phyloP scores from a whole-genome alignment of 2,329 filamentous ascomycete genomes.

The Samsoniella hepiali region DNA sequence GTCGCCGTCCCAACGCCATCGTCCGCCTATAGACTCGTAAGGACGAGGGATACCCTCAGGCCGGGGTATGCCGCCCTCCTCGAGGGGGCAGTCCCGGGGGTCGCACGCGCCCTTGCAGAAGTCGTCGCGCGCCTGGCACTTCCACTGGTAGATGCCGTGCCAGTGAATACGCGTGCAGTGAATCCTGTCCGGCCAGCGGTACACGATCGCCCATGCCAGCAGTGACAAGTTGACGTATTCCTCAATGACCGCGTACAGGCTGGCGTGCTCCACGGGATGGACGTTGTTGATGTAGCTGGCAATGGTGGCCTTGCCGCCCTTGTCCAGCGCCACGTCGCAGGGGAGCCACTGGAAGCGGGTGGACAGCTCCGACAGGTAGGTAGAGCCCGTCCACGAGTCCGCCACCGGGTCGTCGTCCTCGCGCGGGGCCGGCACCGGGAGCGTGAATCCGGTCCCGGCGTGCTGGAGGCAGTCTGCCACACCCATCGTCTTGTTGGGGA shows the following conservation, averaged over 20 bases:
- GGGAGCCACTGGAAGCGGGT: slow-evolving; percentile 47
- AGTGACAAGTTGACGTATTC: slow-evolving; percentile 37
- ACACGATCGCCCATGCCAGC: slow-evolving; percentile 44
- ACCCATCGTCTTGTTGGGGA: slow-evolving; percentile 31
- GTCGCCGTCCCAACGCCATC: no score
- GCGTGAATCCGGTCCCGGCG: slow-evolving; percentile 32
- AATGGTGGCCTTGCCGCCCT: slow-evolving; percentile 36
- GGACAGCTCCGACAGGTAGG: no score
- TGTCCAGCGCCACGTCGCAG: slow-evolving; percentile 42
- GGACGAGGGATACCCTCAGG: slow-evolving; percentile 1
- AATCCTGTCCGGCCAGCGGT: slow-evolving; percentile 32
- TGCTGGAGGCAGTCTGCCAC: slow-evolving; percentile 36
- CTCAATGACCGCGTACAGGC: slow-evolving; percentile 41
- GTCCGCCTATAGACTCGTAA: no score
- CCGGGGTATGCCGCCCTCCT: slow-evolving; percentile 25
- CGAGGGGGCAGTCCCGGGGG: slow-evolving; percentile 24
- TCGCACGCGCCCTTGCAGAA: slow-evolving; percentile 20
- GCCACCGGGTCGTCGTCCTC: no score
- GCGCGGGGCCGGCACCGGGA: slow-evolving; percentile 21
- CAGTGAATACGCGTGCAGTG: slow-evolving; percentile 28
- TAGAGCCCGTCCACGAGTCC: no score
- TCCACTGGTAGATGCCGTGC: slow-evolving; percentile 19
- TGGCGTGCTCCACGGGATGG: slow-evolving; percentile 40
- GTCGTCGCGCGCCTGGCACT: slow-evolving; percentile 19
- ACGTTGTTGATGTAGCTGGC: slow-evolving; percentile 54